Percentiles rank a stretch among this genome's conserved stretches.
Conservation (phyloP, 352 stramenopile genomes). For the Phytophthora cryptogea region DNA sequence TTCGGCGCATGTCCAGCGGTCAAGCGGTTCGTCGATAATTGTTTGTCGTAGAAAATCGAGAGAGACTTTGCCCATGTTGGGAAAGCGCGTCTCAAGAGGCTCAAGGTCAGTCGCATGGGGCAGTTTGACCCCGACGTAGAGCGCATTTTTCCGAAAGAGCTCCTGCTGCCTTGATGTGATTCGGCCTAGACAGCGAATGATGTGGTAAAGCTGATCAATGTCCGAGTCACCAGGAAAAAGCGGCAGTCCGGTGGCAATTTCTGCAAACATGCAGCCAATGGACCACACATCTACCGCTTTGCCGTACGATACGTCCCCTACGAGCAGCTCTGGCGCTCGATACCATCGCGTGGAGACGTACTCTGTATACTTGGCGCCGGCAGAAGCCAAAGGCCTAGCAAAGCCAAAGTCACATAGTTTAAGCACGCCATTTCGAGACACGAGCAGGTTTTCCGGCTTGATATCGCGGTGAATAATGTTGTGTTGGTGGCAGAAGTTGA, state of each 20-base stretch:
- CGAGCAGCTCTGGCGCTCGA: conserved; percentile 92
- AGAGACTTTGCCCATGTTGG: conserved; percentile 62
- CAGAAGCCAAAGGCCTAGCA: conserved; percentile 63
- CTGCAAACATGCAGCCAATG: conserved; percentile 95
- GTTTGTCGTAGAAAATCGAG: conserved; percentile 78
- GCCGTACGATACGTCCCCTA: conserved; percentile 91
- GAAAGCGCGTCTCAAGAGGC: conserved; percentile 64
- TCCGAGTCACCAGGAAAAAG: conserved; percentile 97
- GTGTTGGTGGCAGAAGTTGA: conserved; percentile 95
- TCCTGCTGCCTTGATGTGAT: conserved; percentile 80
- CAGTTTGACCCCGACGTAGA: conserved; percentile 83
- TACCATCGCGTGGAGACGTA: conserved; percentile 96
- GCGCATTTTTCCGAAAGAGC: conserved; percentile 81
- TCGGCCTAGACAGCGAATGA: conserved; percentile 75
- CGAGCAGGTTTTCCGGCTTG: conserved; percentile 94
- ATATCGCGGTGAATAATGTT: conserved; percentile 96
- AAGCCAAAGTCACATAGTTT: conserved; percentile 94
- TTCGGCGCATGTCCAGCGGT: conserved; percentile 81
- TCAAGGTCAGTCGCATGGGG: conserved; percentile 61
- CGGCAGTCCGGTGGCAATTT: conserved; percentile 95
- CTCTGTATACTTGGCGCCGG: conserved; percentile 82
- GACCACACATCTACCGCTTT: conserved; percentile 98
- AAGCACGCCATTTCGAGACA: conserved; percentile 93
- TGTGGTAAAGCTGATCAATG: conserved; percentile 93
- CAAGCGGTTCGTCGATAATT: conserved; percentile 76